A percentile compares a stretch with the other conserved stretches of the same genome.
phyloP scores from a whole-genome alignment of 345 rosid genomes.

The Alliaria petiolata region DNA sequence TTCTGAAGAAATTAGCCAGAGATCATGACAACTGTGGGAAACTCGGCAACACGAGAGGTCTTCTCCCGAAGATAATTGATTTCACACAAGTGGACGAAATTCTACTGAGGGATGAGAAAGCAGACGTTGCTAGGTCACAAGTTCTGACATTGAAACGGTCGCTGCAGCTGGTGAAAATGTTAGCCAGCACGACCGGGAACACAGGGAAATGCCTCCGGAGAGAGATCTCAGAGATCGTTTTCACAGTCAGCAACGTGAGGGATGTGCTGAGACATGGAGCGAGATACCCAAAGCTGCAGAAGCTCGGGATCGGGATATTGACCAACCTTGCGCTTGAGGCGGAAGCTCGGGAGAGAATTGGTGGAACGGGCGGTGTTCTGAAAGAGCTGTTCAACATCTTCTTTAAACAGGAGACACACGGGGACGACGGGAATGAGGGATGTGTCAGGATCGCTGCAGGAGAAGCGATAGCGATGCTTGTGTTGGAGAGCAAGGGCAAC shows the following conservation, averaged over 20 bases:
- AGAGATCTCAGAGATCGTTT: constrained; percentile 88
- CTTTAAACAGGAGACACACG: constrained; percentile 38
- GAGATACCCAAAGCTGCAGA: constrained; percentile 63
- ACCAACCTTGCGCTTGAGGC: constrained; percentile 70
- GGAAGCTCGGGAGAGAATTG: constrained; percentile 72
- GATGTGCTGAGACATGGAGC: constrained; percentile 67
- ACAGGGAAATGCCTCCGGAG: constrained; percentile 69
- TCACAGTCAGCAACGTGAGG: constrained; percentile 79
- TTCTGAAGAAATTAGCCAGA: constrained; percentile 77
- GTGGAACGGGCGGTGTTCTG: constrained; percentile 79
- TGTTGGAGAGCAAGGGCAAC: constrained; percentile 66
- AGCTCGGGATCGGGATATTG: constrained; percentile 63
- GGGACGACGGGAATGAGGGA: constrained; percentile 32
- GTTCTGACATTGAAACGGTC: constrained; percentile 68
- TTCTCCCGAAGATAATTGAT: constrained; percentile 76
- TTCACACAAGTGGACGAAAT: constrained; percentile 59
- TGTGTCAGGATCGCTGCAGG: constrained; percentile 72
- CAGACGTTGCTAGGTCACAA: constrained; percentile 38
- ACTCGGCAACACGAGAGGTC: constrained; percentile 90
- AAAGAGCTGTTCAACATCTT: constrained; percentile 77
- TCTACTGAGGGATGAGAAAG: constrained; percentile 46
- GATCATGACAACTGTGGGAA: constrained; percentile 94
- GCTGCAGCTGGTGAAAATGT: constrained; percentile 78
- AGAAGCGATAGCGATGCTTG: constrained; percentile 85
- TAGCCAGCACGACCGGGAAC: constrained; percentile 68